Evolutionary conservation across 192 early-diverging fungal species (phyloP).

Genomic region (Backusella luteola): DNA sequence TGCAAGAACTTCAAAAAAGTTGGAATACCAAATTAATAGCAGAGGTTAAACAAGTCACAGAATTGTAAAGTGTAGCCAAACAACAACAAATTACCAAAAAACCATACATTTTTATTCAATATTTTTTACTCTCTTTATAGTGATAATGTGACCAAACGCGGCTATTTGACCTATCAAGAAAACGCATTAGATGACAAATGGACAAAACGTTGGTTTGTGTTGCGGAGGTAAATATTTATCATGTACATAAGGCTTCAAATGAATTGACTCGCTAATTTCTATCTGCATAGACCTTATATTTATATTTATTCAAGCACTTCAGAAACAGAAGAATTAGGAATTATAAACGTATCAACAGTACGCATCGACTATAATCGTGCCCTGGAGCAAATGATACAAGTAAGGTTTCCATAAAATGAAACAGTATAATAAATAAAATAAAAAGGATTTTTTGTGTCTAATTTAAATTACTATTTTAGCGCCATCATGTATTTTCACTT

Average conservation of each 20-base stretch:
- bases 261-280: neutral
- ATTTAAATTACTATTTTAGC: constrained; percentile 35
- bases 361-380: constrained; percentile 55
- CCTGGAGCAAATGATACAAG: constrained; percentile 57
- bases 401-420: constrained; percentile 38
- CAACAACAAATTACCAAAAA: constrained; percentile 2
- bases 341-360: constrained; percentile 75
- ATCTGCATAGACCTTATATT: constrained; percentile 66
- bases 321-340: constrained; percentile 66
- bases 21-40: constrained; percentile 36
- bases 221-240: constrained; percentile 49
- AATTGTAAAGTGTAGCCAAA: constrained; percentile 31
- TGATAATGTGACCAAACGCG: constrained; percentile 49
- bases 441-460: neutral
- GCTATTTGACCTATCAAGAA: constrained; percentile 55
- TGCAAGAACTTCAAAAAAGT: constrained; percentile 28
- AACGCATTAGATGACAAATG: constrained; percentile 59
- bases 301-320: constrained; percentile 68
- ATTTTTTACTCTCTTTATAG: constrained; percentile 24
- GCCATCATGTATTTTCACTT: constrained; percentile 67
- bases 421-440: neutral
- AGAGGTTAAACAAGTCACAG: constrained; percentile 36
- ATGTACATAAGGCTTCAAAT: neutral
- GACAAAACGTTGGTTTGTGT: constrained; percentile 78
- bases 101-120: constrained; percentile 13